Conservation (phyloP, 306 rosid species). For the Medicago ruthenica region DNA sequence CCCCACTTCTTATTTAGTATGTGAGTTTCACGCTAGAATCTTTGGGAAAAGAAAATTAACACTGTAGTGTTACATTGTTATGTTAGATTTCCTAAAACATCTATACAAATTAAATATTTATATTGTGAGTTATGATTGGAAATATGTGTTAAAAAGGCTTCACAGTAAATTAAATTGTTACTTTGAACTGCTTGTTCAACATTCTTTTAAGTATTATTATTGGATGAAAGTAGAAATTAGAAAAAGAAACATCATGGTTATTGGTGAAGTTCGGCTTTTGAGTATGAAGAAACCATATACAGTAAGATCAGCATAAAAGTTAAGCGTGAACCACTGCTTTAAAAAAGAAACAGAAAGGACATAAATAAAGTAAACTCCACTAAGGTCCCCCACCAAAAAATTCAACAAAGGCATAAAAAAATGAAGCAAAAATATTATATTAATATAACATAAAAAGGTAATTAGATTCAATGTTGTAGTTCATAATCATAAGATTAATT, state of each 20-base stretch:
- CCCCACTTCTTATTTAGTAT: too few relatives aligned
- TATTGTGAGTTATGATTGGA: background rate
- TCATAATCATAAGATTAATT: background rate
- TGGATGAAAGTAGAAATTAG: background rate
- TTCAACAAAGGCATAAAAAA: slow-evolving; percentile 17
- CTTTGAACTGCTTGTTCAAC: background rate
- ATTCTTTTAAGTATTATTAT: background rate
- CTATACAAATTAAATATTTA: background rate
- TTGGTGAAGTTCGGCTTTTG: slow-evolving; percentile 25
- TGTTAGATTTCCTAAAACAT: too few relatives aligned
- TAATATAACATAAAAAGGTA: slow-evolving; percentile 6
- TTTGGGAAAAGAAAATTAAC: too few relatives aligned
- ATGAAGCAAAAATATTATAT: slow-evolving; percentile 46
- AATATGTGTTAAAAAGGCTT: too few relatives aligned
- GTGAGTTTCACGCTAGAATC: too few relatives aligned
- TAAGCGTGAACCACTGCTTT: slow-evolving; percentile 42
- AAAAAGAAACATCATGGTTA: background rate
- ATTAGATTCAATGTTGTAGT: background rate
- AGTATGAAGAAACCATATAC: slow-evolving; percentile 32
- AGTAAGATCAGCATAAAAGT: slow-evolving; percentile 41
- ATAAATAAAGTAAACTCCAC: slow-evolving; percentile 40
- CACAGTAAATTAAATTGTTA: background rate
- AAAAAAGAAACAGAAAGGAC: slow-evolving; percentile 39
- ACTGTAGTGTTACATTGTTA: too few relatives aligned
- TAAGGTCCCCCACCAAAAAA: slow-evolving; percentile 38